Evolutionary conservation across 139 green algal genomes (phyloP).

Genomic region (Trebouxia sp.): DNA sequence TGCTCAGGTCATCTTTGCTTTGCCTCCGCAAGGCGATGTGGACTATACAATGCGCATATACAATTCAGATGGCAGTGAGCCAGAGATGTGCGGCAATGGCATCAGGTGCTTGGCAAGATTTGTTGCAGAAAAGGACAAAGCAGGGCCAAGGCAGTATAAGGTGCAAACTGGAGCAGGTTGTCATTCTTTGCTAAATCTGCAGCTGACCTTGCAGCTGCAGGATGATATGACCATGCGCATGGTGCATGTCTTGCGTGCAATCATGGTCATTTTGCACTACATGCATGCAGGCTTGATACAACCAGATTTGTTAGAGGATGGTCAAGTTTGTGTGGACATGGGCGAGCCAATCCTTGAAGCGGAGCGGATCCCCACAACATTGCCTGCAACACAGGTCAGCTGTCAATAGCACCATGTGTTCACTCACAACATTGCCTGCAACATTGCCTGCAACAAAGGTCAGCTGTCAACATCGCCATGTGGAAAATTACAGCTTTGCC

Average conservation of each 20-base stretch:
- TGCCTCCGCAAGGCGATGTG: slow-evolving; percentile 65
- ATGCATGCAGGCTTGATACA: slow-evolving; percentile 91
- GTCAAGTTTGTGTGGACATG: slow-evolving; percentile 98
- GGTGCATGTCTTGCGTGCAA: no score
- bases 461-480: no score
- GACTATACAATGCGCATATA: slow-evolving; percentile 98
- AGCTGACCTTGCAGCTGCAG: no score
- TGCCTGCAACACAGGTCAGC: slow-evolving; percentile 62
- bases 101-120: slow-evolving; percentile 96
- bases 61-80: slow-evolving; percentile 96
- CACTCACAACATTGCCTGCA: no score
- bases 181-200: neutral
- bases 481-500: no score
- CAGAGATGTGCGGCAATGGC: slow-evolving; percentile 99
- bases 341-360: slow-evolving; percentile 84
- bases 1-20: slow-evolving; percentile 88
- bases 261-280: no score
- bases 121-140: slow-evolving; percentile 79
- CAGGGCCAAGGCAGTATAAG: slow-evolving; percentile 63
- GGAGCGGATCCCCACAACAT: slow-evolving; percentile 80
- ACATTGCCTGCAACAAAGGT: no score
- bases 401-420: no score
- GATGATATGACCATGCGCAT: no score
- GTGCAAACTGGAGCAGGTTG: slow-evolving; percentile 90
- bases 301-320: slow-evolving; percentile 83